A percentile compares a stretch with the other conserved stretches of the same genome.
phyloP scores from a whole-genome alignment of 176 grass and related monocot genomes.

The Zea mays region DNA sequence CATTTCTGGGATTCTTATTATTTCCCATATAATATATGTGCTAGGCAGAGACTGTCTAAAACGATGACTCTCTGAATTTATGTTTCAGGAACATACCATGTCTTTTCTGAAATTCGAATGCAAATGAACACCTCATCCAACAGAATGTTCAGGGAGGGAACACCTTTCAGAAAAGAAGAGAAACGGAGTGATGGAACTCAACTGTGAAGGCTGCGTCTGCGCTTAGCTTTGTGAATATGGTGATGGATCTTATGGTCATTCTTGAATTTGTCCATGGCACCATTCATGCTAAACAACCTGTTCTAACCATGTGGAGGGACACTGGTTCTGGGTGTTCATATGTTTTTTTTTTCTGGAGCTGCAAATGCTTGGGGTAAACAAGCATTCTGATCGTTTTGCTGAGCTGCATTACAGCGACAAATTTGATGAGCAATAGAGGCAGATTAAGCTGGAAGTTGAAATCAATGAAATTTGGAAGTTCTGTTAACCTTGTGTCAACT shows the following conservation, averaged over 20 bases:
- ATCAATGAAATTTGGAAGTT: constrained; percentile 1
- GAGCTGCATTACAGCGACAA: background rate
- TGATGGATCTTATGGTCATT: background rate
- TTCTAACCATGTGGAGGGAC: background rate
- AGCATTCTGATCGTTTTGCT: background rate
- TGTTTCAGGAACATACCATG: background rate
- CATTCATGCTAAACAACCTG: constrained; percentile 1
- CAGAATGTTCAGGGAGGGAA: background rate
- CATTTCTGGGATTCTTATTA: background rate
- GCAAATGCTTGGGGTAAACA: constrained; percentile 3
- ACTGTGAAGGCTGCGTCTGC: constrained; percentile 1
- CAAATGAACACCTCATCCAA: background rate
- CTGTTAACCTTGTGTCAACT: background rate
- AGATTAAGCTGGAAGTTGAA: constrained; percentile 5
- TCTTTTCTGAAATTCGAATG: background rate
- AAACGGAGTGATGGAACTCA: constrained; percentile 2
- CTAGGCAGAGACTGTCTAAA: background rate
- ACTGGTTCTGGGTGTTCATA: background rate
- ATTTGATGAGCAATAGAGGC: background rate
- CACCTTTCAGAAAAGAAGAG: background rate
- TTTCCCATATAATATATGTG: background rate
- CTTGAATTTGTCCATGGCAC: background rate
- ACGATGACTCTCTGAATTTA: background rate
- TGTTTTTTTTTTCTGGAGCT: background rate
- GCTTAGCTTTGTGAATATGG: background rate